Evolutionary conservation across 1,139 yeast species (phyloP).

Genomic region (Pichia cactophila): DNA sequence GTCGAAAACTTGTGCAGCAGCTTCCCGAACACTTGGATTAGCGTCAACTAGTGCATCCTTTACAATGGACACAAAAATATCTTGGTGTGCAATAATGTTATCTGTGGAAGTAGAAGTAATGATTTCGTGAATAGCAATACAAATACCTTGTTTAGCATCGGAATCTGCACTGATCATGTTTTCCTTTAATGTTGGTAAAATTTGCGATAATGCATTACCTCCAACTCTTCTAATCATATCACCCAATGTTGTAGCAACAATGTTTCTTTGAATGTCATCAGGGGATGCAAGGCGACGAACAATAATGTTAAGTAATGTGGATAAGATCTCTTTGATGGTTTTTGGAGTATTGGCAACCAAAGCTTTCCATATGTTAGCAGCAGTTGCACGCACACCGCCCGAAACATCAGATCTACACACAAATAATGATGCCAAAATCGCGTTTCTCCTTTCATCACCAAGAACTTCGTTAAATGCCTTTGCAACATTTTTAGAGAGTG

Average conservation of each 20-base stretch:
- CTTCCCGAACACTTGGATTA: constrained; percentile 67
- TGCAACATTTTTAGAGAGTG: constrained; percentile 53
- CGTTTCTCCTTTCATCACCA: constrained; percentile 84
- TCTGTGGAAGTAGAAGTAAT: constrained; percentile 66
- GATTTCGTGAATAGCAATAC: constrained; percentile 85
- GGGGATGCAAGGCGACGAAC: constrained; percentile 76
- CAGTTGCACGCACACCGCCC: constrained; percentile 79
- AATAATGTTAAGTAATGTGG: constrained; percentile 72
- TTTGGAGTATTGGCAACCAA: constrained; percentile 93
- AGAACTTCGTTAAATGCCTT: constrained; percentile 67
- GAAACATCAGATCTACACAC: constrained; percentile 91
- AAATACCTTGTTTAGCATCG: constrained; percentile 91
- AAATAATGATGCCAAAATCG: constrained; percentile 74
- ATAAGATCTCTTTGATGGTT: constrained; percentile 89
- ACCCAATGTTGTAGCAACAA: constrained; percentile 92
- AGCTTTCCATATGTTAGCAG: constrained; percentile 97
- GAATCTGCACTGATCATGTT: constrained; percentile 57
- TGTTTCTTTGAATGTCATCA: constrained; percentile 71
- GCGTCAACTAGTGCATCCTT: constrained; percentile 74
- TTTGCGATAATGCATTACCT: constrained; percentile 72
- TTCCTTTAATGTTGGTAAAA: constrained; percentile 77
- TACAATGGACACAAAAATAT: constrained; percentile 63
- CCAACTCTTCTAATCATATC: constrained; percentile 96
- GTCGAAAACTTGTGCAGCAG: constrained; percentile 90
- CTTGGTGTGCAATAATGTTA: constrained; percentile 59